Conservation (phyloP, 2,329 filamentous ascomycete species). For the Verticillium nubilum region DNA sequence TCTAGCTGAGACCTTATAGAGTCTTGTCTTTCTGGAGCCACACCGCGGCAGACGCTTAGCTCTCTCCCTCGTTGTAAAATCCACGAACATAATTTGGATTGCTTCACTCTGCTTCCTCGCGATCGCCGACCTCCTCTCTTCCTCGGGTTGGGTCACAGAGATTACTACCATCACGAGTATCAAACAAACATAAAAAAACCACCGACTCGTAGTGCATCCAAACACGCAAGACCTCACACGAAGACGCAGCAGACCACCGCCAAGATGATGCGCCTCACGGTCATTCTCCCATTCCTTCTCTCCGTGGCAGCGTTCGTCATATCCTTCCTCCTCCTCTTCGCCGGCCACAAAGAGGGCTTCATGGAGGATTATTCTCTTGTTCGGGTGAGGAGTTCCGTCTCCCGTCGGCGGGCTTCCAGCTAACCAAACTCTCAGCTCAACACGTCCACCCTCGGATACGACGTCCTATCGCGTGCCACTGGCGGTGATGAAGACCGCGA, state of each 20-base stretch:
- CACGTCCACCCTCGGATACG: conserved; percentile 30
- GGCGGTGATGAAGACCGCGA: conserved; percentile 17
- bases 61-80: too few species aligned
- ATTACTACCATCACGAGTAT: neutral
- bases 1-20: neutral
- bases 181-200: neutral
- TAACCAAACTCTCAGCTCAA: conserved; percentile 23
- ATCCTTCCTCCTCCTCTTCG: conserved; percentile 31
- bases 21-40: neutral
- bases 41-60: too few species aligned
- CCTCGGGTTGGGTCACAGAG: neutral
- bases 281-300: conserved; percentile 29
- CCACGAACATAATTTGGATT: neutral
- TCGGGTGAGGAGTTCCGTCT: conserved; percentile 21
- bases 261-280: conserved; percentile 18
- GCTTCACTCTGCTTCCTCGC: neutral
- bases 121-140: neutral
- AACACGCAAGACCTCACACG: too few species aligned
- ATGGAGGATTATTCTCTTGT: conserved; percentile 37
- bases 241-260: neutral
- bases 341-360: conserved; percentile 33
- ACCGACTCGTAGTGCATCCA: too few species aligned
- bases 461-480: conserved; percentile 15
- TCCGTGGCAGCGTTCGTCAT: conserved; percentile 32
- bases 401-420: neutral